These are phyloP conservation scores for Colletotrichum chrysophilum DNA, from an alignment of 2,329 filamentous ascomycete genomes.

Conservation along the genomic window DNA sequence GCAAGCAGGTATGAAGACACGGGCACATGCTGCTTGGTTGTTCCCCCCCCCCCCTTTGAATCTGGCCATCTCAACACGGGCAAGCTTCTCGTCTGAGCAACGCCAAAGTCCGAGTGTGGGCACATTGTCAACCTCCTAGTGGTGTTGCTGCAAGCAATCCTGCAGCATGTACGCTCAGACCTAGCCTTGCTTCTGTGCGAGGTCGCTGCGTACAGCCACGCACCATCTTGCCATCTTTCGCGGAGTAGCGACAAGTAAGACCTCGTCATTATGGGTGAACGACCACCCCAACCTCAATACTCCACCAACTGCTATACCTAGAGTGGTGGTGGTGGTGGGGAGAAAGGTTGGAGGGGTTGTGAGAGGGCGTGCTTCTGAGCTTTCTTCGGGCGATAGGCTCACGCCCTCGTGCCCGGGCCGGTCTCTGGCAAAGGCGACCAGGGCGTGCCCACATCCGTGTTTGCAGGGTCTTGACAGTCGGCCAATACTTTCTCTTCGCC, in stretches of 20 bases:
- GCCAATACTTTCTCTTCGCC: not conserved
- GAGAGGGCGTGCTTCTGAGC: not conserved
- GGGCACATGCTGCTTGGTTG: not conserved
- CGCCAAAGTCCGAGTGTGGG: not conserved
- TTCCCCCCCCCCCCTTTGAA: not conserved
- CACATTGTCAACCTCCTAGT: not conserved
- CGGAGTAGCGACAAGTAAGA: not conserved
- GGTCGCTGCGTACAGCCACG: not conserved
- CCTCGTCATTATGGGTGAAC: constrained; percentile 1
- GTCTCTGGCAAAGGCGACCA: not conserved
- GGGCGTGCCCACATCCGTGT: constrained; percentile 15
- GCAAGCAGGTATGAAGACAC: not conserved
- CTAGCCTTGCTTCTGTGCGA: constrained; percentile 12
- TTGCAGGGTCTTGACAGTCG: constrained; percentile 10
- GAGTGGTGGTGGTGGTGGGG: not conserved
- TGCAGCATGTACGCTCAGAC: constrained; percentile 24
- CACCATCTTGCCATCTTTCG: not conserved
- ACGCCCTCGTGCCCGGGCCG: not conserved
- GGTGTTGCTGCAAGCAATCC: constrained; percentile 19
- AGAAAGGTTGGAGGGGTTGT: not conserved
- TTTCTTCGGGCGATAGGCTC: not conserved
- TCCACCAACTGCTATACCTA: not conserved
- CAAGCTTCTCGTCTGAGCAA: not conserved
- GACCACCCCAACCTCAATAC: not conserved
- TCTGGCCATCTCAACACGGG: not conserved